Evolutionary conservation across 805 yeast genomes (phyloP), one percentile per base, ranked within the genome.

Genomic region (Nakazawaea holstii): DNA sequence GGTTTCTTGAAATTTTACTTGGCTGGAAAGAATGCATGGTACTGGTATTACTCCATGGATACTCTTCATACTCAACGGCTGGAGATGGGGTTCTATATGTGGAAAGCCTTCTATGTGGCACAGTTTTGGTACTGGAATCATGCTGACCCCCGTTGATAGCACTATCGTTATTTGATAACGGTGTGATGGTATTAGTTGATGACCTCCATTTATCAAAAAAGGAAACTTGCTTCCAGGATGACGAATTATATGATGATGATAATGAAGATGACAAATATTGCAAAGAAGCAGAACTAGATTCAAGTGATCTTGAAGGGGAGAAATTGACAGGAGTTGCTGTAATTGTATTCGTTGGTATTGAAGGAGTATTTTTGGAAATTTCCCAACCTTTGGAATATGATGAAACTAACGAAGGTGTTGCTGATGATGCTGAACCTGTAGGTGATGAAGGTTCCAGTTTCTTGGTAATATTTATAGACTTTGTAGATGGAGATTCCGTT

Each of bases 151-250:
- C 41, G 39, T 49, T 53, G 13, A 24, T n/a, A 35, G 26, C 35
- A 14, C 26, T 30, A 13, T 20, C 24, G 5, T 3, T 20, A 20
- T 20, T 20, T 5, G 24, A 20, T 20, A 20, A 20, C 5, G 28
- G 8, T 4, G 43, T 11, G 4, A 9, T 32, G 10, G 14, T n/a
- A 6, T 15, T 15, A n/a, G 10, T 20, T 17, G 45, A 43, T 45
- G 59, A 60, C 48, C 64, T 65, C 77, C 78, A 72, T 52, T 68
- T 70, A 8, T 72, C 78, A 53, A 72, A 54, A 49, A 72, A 70
- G 43, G 74, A 66, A 24, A 71, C 66, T 46, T 69, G 68, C 46
- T 62, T 68, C 46, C 71, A 60, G 2, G 75, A 70, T 10, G 73
- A 67, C 4, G 74, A 68, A 17, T 68, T 59, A 43, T 68, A 67